Evolutionary conservation across 1,284 basidiomycete species (phyloP).

Genomic region (Sphaerobolus stellatus): DNA sequence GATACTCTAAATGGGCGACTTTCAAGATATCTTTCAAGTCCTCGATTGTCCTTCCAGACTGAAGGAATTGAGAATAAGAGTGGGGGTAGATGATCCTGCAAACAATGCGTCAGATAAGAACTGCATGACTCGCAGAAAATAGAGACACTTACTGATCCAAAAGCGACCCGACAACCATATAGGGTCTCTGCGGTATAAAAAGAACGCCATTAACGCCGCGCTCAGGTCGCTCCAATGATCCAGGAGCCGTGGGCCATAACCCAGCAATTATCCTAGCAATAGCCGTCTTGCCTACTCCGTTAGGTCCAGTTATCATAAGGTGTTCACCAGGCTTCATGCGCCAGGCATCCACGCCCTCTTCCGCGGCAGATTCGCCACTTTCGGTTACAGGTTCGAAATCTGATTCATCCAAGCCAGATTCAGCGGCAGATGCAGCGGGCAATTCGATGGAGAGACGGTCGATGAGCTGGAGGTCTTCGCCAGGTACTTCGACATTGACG

Average conservation of each 20-base stretch:
- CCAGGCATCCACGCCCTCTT: constrained; percentile 55
- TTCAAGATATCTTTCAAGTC: constrained; percentile 76
- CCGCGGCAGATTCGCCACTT: constrained; percentile 41
- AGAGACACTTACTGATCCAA: constrained; percentile 71
- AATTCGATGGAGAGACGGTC: constrained; percentile 6
- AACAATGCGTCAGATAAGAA: not conserved
- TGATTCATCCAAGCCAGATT: constrained; percentile 22
- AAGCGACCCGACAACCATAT: constrained; percentile 85
- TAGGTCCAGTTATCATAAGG: constrained; percentile 91
- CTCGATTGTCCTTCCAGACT: constrained; percentile 59
- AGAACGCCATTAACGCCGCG: constrained; percentile 62
- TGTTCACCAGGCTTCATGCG: constrained; percentile 81
- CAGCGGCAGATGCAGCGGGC: constrained; percentile 12
- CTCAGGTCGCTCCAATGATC: constrained; percentile 38
- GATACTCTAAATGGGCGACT: constrained; percentile 81
- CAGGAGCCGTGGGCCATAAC: constrained; percentile 67
- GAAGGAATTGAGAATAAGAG: constrained; percentile 74
- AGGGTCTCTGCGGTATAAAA: constrained; percentile 90
- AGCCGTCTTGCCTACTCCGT: constrained; percentile 92
- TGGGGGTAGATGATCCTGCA: constrained; percentile 76
- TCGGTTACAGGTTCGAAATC: constrained; percentile 13
- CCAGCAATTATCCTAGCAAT: constrained; percentile 89
- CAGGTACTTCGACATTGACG: constrained; percentile 78
- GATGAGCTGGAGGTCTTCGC: constrained; percentile 17
- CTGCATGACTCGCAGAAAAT: not conserved